These are phyloP conservation scores for Ceratocystiopsis sp. DNA, from an alignment of 2,329 filamentous ascomycete species.

Conservation along the genomic window DNA sequence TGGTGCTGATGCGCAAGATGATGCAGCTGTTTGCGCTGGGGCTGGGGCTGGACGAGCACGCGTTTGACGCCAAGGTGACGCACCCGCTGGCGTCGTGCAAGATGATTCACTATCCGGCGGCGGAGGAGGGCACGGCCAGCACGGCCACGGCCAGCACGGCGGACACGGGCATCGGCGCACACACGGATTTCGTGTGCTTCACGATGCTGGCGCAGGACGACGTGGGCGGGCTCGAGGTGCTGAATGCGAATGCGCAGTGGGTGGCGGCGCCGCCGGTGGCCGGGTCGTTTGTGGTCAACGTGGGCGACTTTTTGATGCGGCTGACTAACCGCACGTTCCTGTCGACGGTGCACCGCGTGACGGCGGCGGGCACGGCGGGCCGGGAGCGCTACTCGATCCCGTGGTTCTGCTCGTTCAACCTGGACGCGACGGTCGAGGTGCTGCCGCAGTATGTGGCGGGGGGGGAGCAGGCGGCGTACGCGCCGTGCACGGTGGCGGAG, in stretches of 20 bases:
- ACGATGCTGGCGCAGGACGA: conserved; percentile 4
- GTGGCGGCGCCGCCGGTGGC: neutral
- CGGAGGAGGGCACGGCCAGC: no score
- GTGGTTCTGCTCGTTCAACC: conserved; percentile 5
- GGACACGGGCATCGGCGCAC: conserved; percentile 5
- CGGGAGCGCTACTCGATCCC: conserved; percentile 4
- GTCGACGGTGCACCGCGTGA: conserved; percentile 5
- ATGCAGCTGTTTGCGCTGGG: conserved; percentile 4
- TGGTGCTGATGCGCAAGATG: conserved; percentile 5
- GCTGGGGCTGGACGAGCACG: conserved; percentile 4
- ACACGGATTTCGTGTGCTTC: conserved; percentile 6
- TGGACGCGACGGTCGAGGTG: conserved; percentile 4
- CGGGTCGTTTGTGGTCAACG: conserved; percentile 4
- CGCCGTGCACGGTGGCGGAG: conserved; percentile 4
- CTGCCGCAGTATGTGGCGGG: conserved; percentile 2
- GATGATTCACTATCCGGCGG: conserved; percentile 4
- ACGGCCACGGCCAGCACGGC: no score
- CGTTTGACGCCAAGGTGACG: conserved; percentile 3
- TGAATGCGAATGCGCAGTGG: conserved; percentile 2
- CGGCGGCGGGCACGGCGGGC: conserved; percentile 2
- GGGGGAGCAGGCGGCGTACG: conserved; percentile 1
- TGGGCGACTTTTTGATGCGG: conserved; percentile 5
- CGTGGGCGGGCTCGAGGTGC: conserved; percentile 4
- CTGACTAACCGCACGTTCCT: conserved; percentile 4
- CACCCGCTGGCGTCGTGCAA: conserved; percentile 5